Base-by-base conservation (phyloP, 2,329 filamentous ascomycete genomes). In the Botrytis tulipae region DNA sequence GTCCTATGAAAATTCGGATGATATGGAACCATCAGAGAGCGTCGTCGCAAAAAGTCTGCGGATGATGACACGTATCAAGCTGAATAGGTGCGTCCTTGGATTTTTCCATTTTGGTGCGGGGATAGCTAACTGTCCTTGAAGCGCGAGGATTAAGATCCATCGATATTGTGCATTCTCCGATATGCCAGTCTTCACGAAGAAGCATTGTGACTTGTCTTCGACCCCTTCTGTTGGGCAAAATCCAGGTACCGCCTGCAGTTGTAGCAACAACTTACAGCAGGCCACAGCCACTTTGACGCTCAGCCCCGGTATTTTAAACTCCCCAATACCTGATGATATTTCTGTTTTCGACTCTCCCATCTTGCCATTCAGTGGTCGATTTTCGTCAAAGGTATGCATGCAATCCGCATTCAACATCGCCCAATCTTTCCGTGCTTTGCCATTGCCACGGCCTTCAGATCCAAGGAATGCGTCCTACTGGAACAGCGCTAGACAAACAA, bases 81-180 rank as follows among this genome's bases (percentile, higher is more conserved):
- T 65, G 77, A 71, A 72, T 46, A 72, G 70, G 70, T 67, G 37
- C 40, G 7, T 32, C 9, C 12, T 25, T 46, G 7, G 29, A 1
- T 71, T 54, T 37, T 46, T 44, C 18, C 16, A 54, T 18, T 54
- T 37, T 14, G 37, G 7, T 20, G 25, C 4, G 4, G 10, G 20
- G 18, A 37, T 29, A 25, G 18, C 46, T 67, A 35, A 67, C 16
- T 40, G 29, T 20, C 9, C 22, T 54, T 37, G 14, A 67, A 87
- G 86, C 78, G 85, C 86, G 18, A 81, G 85, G 22, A 86, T 87
- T 75, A 87, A 87, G 76, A 77, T 87, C 4, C 86, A 87, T 75
- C 83, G 86, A 1, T 87, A 86, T 77, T 84, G 83, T 74, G 86
- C 86, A 14, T 87, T 87, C 78, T 84, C 82, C 62, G 85, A 87